Conservation (phyloP, 257 asterid species). For the Solanum virginianum region DNA sequence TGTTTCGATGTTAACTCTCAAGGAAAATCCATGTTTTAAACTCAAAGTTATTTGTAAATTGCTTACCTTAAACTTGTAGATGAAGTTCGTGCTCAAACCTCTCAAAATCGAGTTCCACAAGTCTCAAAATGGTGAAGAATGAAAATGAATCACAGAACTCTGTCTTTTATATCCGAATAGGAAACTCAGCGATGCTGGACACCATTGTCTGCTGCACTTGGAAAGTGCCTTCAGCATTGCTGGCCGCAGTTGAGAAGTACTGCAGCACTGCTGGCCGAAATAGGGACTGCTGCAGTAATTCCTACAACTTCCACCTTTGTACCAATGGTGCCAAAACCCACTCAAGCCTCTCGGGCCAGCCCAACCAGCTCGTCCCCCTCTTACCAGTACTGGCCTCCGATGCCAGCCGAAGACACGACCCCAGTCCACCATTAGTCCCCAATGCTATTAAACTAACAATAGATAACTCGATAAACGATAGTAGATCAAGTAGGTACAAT, state of each 20-base stretch:
- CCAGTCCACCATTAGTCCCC: too few relatives aligned
- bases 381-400: too few relatives aligned
- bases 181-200: neutral
- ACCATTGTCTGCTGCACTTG: neutral
- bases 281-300: neutral
- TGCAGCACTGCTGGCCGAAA: neutral
- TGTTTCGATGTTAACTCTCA: neutral
- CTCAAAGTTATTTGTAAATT: neutral
- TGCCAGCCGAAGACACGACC: too few relatives aligned
- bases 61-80: neutral
- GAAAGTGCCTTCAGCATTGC: neutral
- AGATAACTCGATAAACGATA: too few relatives aligned
- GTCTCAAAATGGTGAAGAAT: neutral
- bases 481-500: too few relatives aligned
- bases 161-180: neutral
- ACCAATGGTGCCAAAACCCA: neutral
- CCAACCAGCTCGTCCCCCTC: neutral
- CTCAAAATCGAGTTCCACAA: neutral
- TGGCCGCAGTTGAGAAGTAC: neutral
- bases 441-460: too few relatives aligned
- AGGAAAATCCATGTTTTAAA: neutral
- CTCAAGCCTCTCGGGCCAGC: neutral
- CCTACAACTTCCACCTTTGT: neutral
- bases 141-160: neutral
- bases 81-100: neutral